A percentile compares a stretch with the other conserved stretches of the same genome.
Evolutionary conservation across 106 monocot species (phyloP).

Genomic region (Phalaenopsis equestris): DNA sequence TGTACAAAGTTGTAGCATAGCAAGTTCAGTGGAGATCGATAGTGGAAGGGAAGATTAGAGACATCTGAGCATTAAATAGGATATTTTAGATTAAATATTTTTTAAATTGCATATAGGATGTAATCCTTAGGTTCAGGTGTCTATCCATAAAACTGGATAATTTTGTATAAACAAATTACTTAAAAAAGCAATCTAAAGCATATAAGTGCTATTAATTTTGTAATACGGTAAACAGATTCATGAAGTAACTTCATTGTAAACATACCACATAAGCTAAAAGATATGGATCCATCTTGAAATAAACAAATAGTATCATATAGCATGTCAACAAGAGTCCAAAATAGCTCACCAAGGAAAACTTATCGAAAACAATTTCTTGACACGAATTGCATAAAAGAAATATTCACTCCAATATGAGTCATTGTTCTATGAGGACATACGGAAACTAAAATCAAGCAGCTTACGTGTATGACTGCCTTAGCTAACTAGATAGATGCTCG

Average conservation of each 20-base stretch:
- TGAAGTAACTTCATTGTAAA: neutral
- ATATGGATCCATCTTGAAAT: too few species aligned
- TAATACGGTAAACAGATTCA: neutral
- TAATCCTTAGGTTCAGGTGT: neutral
- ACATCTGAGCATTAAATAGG: too few species aligned
- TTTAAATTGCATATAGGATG: neutral
- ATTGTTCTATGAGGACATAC: neutral
- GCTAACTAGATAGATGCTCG: neutral
- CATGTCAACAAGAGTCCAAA: too few species aligned
- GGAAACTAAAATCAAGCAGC: neutral
- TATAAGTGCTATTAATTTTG: neutral
- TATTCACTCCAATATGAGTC: neutral
- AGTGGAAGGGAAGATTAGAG: too few species aligned
- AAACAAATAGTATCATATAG: too few species aligned
- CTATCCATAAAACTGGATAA: neutral
- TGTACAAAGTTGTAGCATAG: too few species aligned
- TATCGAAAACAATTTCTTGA: too few species aligned
- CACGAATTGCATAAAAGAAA: neutral
- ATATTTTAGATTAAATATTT: too few species aligned
- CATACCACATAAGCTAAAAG: neutral
- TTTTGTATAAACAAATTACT: neutral
- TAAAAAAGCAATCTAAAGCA: neutral
- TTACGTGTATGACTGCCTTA: neutral
- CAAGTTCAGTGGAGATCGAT: too few species aligned
- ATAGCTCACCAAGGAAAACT: too few species aligned